Evolutionary conservation across 257 asterid genomes (phyloP).

Genomic region (Ballota nigra): DNA sequence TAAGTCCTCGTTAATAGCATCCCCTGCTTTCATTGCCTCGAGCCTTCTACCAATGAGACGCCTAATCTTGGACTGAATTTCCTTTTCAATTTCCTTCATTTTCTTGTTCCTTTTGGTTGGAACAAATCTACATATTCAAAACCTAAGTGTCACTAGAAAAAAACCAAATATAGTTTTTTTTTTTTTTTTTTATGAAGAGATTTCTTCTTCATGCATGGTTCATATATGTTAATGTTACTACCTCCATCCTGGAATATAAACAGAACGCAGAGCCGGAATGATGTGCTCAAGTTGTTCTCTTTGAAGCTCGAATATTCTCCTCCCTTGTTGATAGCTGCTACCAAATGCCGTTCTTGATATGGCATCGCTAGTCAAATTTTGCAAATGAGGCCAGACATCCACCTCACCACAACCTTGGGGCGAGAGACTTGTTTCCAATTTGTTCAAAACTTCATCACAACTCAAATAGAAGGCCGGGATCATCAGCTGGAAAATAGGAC

Average conservation of each 20-base stretch:
- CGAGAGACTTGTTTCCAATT: constrained; percentile 37
- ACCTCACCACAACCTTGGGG: constrained; percentile 35
- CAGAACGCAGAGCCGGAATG: constrained; percentile 8
- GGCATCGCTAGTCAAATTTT: constrained; percentile 43
- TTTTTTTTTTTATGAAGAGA: too few relatives aligned
- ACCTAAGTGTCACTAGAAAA: too few relatives aligned
- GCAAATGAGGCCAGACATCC: constrained; percentile 54
- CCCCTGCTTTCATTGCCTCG: constrained; percentile 32
- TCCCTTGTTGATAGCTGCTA: constrained; percentile 56
- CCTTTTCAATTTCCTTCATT: constrained; percentile 31
- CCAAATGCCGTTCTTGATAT: constrained; percentile 65
- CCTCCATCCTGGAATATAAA: constrained; percentile 52
- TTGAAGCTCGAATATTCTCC: constrained; percentile 48
- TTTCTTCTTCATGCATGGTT: too few relatives aligned
- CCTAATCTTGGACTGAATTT: constrained; percentile 27
- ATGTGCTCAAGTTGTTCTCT: constrained; percentile 33
- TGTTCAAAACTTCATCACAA: constrained; percentile 36
- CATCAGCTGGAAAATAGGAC: constrained; percentile 34
- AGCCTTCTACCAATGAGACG: constrained; percentile 29
- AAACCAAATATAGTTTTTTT: too few relatives aligned
- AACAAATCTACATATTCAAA: too few relatives aligned
- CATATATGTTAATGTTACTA: neutral
- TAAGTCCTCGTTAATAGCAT: constrained; percentile 25
- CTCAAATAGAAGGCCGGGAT: constrained; percentile 47
- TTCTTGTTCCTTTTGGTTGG: constrained; percentile 9